Evolutionary conservation across 2,329 filamentous ascomycete genomes (phyloP).

Genomic region (Ascosphaera apis): DNA sequence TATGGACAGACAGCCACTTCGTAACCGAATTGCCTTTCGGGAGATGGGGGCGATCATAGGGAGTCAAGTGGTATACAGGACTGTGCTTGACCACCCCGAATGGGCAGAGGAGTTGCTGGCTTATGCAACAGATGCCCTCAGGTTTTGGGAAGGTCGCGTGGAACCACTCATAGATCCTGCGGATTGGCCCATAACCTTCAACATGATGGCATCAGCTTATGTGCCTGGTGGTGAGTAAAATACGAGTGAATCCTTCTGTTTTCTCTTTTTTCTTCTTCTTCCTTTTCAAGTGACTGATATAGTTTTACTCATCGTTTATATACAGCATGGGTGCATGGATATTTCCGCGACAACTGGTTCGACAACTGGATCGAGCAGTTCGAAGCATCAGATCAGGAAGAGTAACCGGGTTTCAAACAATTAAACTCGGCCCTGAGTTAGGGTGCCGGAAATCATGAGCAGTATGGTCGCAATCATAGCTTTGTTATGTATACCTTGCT

Average conservation of each 20-base stretch:
- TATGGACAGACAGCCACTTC: conserved; percentile 14
- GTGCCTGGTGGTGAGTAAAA: not conserved
- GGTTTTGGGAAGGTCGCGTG: not conserved
- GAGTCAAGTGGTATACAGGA: not conserved
- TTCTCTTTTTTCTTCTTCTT: not conserved
- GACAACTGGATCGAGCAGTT: not conserved
- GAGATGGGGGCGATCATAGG: conserved; percentile 32
- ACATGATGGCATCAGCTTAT: not conserved
- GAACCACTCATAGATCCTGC: not conserved
- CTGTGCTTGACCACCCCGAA: not conserved
- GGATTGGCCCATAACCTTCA: not conserved
- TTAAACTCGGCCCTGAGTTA: not conserved
- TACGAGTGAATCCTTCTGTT: not conserved
- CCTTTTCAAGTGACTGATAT: too few relatives aligned
- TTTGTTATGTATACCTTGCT: too few relatives aligned
- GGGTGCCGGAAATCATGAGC: not conserved
- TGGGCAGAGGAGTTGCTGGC: not conserved
- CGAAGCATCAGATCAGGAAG: not conserved
- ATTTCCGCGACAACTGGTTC: not conserved
- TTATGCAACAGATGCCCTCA: not conserved
- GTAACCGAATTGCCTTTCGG: conserved; percentile 26
- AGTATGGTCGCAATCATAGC: too few relatives aligned
- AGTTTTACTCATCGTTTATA: not conserved
- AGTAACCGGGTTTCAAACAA: not conserved
- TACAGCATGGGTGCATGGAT: not conserved